These are phyloP conservation scores for Parascedosporium putredinis DNA, from an alignment of 2,329 filamentous ascomycete species.

Conservation along the genomic window DNA sequence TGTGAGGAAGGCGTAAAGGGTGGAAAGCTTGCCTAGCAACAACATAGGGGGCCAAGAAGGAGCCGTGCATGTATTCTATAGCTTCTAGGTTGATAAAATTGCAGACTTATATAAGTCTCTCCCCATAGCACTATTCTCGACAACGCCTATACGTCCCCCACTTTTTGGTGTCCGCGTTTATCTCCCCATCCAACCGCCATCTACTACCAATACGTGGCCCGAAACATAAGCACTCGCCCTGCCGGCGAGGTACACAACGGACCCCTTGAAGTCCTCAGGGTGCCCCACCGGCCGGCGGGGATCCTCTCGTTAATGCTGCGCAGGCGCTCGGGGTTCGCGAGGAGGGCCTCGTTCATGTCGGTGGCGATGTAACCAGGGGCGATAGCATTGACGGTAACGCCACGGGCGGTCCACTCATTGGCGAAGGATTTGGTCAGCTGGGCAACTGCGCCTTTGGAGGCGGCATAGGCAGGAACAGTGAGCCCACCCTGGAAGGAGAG, in stretches of 20 bases:
- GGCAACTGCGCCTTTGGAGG: slow-evolving; percentile 73
- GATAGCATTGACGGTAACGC: slow-evolving; percentile 78
- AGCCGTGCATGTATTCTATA: background rate
- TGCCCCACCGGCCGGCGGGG: slow-evolving; percentile 74
- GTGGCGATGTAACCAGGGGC: slow-evolving; percentile 85
- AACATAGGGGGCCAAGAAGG: background rate
- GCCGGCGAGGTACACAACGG: slow-evolving; percentile 66
- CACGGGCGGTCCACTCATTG: slow-evolving; percentile 76
- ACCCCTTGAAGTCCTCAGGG: slow-evolving; percentile 82
- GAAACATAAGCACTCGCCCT: slow-evolving; percentile 70
- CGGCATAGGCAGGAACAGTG: slow-evolving; percentile 80
- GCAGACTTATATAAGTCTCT: background rate
- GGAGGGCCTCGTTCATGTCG: slow-evolving; percentile 85
- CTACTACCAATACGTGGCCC: slow-evolving; percentile 72
- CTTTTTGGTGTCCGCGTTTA: background rate
- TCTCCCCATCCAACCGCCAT: slow-evolving; percentile 70
- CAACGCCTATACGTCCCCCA: background rate
- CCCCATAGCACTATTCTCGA: no score
- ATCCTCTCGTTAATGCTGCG: slow-evolving; percentile 70
- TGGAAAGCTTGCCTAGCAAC: no score
- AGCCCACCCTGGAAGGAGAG: slow-evolving; percentile 79
- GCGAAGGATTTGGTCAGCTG: slow-evolving; percentile 77
- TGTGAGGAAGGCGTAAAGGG: no score
- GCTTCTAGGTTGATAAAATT: background rate
- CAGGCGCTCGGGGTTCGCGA: slow-evolving; percentile 59